Evolutionary conservation across 805 yeast species (phyloP).

Genomic region (Helenozyma baotianmanensis): DNA sequence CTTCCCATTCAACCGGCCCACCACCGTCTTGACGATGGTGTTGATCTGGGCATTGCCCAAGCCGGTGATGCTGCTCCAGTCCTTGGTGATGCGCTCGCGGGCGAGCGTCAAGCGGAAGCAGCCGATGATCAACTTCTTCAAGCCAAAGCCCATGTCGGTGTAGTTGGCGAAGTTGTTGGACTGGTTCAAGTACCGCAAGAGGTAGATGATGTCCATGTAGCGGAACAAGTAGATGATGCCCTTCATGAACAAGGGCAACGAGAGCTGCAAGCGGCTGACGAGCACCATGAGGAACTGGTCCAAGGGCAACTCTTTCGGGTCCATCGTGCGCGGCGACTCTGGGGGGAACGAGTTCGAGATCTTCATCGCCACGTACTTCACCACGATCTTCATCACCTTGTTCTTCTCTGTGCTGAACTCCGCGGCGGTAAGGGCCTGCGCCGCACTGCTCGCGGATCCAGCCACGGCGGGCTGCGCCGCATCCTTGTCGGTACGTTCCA

Average conservation of each 20-base stretch:
- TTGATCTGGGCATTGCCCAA: conserved; percentile 32
- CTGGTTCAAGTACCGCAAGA: conserved; percentile 41
- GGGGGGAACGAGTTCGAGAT: conserved; percentile 43
- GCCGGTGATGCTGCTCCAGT: conserved; percentile 37
- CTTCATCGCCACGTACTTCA: conserved; percentile 40
- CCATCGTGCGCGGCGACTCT: conserved; percentile 22
- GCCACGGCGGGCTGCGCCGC: conserved; percentile 1
- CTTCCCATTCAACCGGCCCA: conserved; percentile 38
- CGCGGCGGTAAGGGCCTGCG: conserved; percentile 9
- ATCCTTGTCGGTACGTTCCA: not conserved
- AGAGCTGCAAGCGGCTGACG: conserved; percentile 32
- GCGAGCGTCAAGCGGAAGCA: conserved; percentile 37
- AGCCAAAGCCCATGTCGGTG: conserved; percentile 40
- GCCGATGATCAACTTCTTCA: conserved; percentile 38
- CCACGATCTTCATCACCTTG: conserved; percentile 39
- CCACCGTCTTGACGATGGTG: conserved; percentile 30
- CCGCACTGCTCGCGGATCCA: not conserved
- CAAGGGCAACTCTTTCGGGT: conserved; percentile 30
- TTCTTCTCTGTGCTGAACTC: conserved; percentile 28
- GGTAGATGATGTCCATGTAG: conserved; percentile 43
- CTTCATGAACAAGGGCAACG: conserved; percentile 34
- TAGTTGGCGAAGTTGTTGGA: conserved; percentile 41
- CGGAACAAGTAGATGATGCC: conserved; percentile 40
- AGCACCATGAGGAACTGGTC: conserved; percentile 37
- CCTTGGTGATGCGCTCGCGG: conserved; percentile 22